These are phyloP conservation scores for Trichophyton schoenleinii DNA, from an alignment of 2,329 filamentous ascomycete species.

Conservation along the genomic window DNA sequence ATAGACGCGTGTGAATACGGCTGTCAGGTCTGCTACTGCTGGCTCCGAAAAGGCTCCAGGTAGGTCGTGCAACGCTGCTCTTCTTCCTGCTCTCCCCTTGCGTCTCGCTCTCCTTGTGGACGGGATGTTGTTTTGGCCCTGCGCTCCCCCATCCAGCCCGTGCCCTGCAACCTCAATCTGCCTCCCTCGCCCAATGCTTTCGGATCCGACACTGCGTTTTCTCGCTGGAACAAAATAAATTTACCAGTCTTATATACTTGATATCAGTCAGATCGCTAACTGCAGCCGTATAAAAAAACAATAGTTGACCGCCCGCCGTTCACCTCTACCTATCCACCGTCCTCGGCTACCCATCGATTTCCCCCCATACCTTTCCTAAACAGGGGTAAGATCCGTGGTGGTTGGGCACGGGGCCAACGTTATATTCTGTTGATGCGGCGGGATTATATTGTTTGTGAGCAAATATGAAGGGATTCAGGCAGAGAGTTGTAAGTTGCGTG, in stretches of 20 bases:
- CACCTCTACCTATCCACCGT: not conserved
- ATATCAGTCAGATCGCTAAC: not conserved
- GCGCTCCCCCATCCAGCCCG: not conserved
- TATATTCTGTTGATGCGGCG: constrained; percentile 14
- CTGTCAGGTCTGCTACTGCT: not conserved
- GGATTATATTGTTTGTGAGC: constrained; percentile 22
- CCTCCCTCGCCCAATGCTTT: not conserved
- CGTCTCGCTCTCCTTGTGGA: not conserved
- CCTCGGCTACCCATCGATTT: not conserved
- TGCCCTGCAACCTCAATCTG: not conserved
- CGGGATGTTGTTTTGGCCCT: not conserved
- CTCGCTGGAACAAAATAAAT: not conserved
- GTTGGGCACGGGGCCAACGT: constrained; percentile 6
- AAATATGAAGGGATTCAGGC: constrained; percentile 94
- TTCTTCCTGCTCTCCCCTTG: not conserved
- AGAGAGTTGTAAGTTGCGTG: constrained; percentile 72
- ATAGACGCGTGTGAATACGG: not conserved
- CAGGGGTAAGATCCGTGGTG: constrained; percentile 9
- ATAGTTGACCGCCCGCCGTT: not conserved
- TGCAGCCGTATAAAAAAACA: not conserved
- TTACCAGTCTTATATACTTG: not conserved
- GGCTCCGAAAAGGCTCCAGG: not conserved
- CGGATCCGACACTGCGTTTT: not conserved
- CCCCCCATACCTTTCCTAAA: constrained; percentile 4
- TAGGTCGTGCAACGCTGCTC: not conserved